A percentile compares a stretch with the other conserved stretches of the same genome.
phyloP scores from a whole-genome alignment of 495 filamentous ascomycete genomes.

The Lindgomyces ingoldianus region DNA sequence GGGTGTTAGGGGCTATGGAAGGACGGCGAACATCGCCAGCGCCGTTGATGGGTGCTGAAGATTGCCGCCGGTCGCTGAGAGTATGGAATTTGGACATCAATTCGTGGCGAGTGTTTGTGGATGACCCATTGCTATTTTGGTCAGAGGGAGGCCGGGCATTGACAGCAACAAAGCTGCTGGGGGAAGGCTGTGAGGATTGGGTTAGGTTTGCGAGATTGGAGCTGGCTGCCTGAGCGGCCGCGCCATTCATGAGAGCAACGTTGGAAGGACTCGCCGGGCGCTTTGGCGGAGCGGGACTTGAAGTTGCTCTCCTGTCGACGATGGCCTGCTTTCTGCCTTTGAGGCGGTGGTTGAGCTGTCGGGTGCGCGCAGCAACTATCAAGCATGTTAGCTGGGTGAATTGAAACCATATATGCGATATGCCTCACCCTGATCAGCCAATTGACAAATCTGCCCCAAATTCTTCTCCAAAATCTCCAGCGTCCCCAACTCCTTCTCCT shows the following conservation, averaged over 20 bases:
- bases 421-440: slow-evolving; percentile 60
- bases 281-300: slow-evolving; percentile 32
- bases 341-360: slow-evolving; percentile 79
- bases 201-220: slow-evolving; percentile 20
- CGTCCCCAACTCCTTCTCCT: slow-evolving; percentile 79
- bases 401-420: background rate
- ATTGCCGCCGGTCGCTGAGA: slow-evolving; percentile 50
- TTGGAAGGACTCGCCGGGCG: slow-evolving; percentile 45
- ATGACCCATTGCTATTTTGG: slow-evolving; percentile 36
- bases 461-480: slow-evolving; percentile 80
- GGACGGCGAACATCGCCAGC: slow-evolving; percentile 11
- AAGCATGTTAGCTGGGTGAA: background rate
- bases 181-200: slow-evolving; percentile 47
- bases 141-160: slow-evolving; percentile 49
- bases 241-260: slow-evolving; percentile 42
- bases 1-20: slow-evolving; percentile 8
- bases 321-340: slow-evolving; percentile 75
- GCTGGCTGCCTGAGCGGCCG: slow-evolving; percentile 19
- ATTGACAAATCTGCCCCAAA: slow-evolving; percentile 69
- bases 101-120: slow-evolving; percentile 35
- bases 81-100: slow-evolving; percentile 57
- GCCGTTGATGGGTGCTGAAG: slow-evolving; percentile 23
- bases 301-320: slow-evolving; percentile 51
- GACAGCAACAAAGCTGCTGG: slow-evolving; percentile 61
- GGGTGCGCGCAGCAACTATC: slow-evolving; percentile 71